Conservation (phyloP, 192 early-diverging fungal genomes). For the Chytriomyces hyalinus region DNA sequence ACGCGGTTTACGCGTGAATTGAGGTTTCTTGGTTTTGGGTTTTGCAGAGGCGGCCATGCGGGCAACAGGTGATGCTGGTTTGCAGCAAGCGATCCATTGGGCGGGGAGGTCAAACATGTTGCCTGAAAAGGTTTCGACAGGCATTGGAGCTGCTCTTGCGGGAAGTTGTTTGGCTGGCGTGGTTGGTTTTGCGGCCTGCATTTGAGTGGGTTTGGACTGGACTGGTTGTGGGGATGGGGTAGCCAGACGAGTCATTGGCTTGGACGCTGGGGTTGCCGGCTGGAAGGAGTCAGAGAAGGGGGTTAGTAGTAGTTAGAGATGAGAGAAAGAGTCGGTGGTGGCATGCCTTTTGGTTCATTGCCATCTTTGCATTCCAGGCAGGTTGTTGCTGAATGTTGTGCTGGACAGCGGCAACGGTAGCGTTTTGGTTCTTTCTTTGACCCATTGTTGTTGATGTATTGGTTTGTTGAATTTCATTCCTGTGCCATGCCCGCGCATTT, state of each 20-base stretch:
- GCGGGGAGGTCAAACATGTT: constrained; percentile 31
- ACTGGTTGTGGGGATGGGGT: background rate
- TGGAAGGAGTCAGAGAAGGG: too few species aligned
- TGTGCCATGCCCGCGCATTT: too few species aligned
- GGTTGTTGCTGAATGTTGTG: constrained; percentile 7
- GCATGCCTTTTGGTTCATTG: constrained; percentile 4
- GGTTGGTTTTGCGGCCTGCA: background rate
- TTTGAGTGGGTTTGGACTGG: too few species aligned
- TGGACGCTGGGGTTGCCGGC: too few species aligned
- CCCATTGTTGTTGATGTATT: background rate
- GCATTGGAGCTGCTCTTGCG: constrained; percentile 5
- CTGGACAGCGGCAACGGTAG: constrained; percentile 26
- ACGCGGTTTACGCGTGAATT: background rate
- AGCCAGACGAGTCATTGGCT: too few species aligned
- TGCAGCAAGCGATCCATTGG: constrained; percentile 8
- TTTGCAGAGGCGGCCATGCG: background rate
- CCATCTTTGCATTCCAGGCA: constrained; percentile 5
- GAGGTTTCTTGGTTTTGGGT: background rate
- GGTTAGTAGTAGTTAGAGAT: background rate
- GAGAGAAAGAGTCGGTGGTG: background rate
- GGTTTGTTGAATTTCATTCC: too few species aligned
- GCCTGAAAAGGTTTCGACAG: constrained; percentile 5
- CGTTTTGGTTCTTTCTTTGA: background rate
- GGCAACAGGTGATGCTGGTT: constrained; percentile 11
- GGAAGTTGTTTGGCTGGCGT: background rate